Evolutionary conservation across 805 yeast species (phyloP).

Genomic region (Schizosaccharomyces pombe): DNA sequence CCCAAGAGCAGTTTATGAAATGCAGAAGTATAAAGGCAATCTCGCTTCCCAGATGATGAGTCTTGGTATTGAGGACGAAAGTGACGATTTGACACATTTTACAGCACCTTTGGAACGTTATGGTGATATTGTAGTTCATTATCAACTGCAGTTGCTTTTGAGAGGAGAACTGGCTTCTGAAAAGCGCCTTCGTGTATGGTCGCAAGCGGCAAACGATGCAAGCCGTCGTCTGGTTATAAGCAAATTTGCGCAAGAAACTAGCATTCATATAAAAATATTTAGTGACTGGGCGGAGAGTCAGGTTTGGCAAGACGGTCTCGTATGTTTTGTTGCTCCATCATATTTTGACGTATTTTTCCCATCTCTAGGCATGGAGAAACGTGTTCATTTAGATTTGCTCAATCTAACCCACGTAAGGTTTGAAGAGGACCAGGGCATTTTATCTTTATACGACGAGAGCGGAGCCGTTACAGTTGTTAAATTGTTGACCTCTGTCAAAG

Average conservation of each 20-base stretch:
- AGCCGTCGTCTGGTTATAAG: not conserved
- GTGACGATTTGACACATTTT: constrained; percentile 48
- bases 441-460: not conserved
- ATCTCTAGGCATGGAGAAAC: constrained; percentile 80
- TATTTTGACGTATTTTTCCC: constrained; percentile 85
- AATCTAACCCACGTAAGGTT: constrained; percentile 85
- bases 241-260: constrained; percentile 2
- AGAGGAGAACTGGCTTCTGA: constrained; percentile 10
- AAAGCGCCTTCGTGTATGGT: not conserved
- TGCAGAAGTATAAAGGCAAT: not conserved
- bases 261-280: not conserved
- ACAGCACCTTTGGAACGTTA: constrained; percentile 95
- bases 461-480: not conserved
- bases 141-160: constrained; percentile 31
- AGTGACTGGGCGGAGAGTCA: not conserved
- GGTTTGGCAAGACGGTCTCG: not conserved
- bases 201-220: constrained; percentile 6
- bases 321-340: constrained; percentile 42
- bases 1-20: not conserved
- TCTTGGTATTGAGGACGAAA: not conserved
- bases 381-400: constrained; percentile 92
- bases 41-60: not conserved
- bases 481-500: not conserved
- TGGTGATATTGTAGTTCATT: constrained; percentile 91
- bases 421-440: not conserved